Evolutionary conservation across 345 rosid species (phyloP).

Genomic region (Litchi chinensis): DNA sequence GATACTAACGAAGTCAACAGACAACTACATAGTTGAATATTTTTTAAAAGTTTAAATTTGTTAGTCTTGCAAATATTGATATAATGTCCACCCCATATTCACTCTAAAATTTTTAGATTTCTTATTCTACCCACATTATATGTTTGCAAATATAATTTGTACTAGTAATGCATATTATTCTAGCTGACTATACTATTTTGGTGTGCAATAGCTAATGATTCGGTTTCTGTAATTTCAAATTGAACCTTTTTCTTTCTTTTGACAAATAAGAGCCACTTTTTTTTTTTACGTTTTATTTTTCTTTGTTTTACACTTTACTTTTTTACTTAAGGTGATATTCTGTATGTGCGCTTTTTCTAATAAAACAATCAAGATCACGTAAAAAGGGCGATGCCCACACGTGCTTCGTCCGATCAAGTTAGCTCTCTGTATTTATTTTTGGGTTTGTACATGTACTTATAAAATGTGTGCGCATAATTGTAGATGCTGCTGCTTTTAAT

Average conservation of each 20-base stretch:
- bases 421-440: background rate
- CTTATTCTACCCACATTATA: no score
- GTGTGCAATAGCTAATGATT: conserved; percentile 29
- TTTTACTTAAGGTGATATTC: background rate
- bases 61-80: background rate
- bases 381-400: conserved; percentile 18
- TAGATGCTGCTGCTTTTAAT: background rate
- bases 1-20: no score
- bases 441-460: background rate
- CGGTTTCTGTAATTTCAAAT: conserved; percentile 21
- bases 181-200: conserved; percentile 6
- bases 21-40: no score
- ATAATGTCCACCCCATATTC: no score
- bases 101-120: background rate
- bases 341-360: background rate
- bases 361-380: background rate
- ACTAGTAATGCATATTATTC: background rate
- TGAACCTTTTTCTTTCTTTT: background rate
- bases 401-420: conserved; percentile 12
- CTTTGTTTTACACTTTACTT: background rate
- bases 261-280: conserved; percentile 8
- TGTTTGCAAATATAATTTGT: background rate
- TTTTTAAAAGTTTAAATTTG: no score
- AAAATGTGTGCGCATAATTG: background rate
- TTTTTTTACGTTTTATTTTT: conserved; percentile 2